phyloP scores from a whole-genome alignment of 164 flowering plant species.

The Vitis amurensis region DNA sequence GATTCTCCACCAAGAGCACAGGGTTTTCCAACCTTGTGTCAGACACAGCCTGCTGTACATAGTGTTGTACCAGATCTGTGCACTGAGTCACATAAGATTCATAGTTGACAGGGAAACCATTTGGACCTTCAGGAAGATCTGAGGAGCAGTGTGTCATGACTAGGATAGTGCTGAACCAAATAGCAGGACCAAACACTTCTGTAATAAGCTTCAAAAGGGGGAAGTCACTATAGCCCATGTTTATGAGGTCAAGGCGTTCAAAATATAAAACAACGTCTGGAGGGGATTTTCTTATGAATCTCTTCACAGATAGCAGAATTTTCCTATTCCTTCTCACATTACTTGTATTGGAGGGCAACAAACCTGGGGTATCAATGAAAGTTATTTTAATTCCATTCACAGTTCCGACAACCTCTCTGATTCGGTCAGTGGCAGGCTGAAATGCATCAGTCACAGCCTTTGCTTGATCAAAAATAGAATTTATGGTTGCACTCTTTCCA shows the following conservation, averaged over 20 bases:
- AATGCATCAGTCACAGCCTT: slow-evolving; percentile 78
- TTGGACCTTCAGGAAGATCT: slow-evolving; percentile 76
- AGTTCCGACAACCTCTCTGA: slow-evolving; percentile 67
- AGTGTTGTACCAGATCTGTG: slow-evolving; percentile 61
- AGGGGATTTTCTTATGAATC: slow-evolving; percentile 55
- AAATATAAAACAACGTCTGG: slow-evolving; percentile 88
- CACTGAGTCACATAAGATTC: slow-evolving; percentile 68
- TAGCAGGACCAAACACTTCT: slow-evolving; percentile 74
- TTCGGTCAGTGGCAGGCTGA: slow-evolving; percentile 65
- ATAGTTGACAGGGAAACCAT: slow-evolving; percentile 65
- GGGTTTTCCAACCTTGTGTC: slow-evolving; percentile 80
- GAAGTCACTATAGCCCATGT: slow-evolving; percentile 63
- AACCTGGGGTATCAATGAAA: slow-evolving; percentile 92
- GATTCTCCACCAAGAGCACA: slow-evolving; percentile 85
- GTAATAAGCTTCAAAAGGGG: slow-evolving; percentile 83
- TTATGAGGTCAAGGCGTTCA: slow-evolving; percentile 83
- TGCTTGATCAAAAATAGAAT: slow-evolving; percentile 73
- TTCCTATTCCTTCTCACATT: slow-evolving; percentile 60
- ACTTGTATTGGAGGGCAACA: slow-evolving; percentile 54
- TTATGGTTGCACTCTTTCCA: slow-evolving; percentile 97
- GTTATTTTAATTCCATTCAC: slow-evolving; percentile 66
- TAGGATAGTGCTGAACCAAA: slow-evolving; percentile 92
- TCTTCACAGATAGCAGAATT: slow-evolving; percentile 68
- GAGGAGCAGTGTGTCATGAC: slow-evolving; percentile 91
- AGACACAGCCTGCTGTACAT: slow-evolving; percentile 70